Conservation (phyloP, 169 alveolate species). For the Fabrea salina region DNA sequence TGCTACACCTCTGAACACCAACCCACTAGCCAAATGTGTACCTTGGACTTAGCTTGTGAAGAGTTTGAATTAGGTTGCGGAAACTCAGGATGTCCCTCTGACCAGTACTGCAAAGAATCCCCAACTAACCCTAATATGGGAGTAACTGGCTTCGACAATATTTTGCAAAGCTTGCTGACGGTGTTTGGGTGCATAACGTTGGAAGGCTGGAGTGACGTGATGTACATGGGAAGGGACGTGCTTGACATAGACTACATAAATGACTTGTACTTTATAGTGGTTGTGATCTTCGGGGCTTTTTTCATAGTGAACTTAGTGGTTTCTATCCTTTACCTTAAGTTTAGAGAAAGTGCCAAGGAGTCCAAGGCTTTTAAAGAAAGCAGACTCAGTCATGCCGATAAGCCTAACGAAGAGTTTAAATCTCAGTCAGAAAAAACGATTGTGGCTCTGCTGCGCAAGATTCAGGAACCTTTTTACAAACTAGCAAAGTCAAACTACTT, state of each 20-base stretch:
- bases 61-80: neutral
- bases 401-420: neutral
- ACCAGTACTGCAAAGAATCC: conserved; percentile 2
- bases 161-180: conserved; percentile 37
- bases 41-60: neutral
- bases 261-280: conserved; percentile 39
- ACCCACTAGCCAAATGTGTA: neutral
- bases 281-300: conserved; percentile 52
- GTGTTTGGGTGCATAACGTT: conserved; percentile 41
- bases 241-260: neutral
- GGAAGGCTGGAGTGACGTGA: conserved; percentile 37
- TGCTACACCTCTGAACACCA: neutral
- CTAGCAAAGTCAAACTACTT: neutral
- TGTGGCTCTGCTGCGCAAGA: neutral
- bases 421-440: neutral
- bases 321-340: conserved; percentile 53
- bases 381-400: neutral
- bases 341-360: conserved; percentile 2
- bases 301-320: conserved; percentile 54
- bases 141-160: conserved; percentile 50
- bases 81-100: conserved; percentile 4
- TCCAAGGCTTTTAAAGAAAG: neutral
- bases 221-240: conserved; percentile 33
- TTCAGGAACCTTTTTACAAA: neutral
- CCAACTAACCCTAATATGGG: conserved; percentile 52